These are phyloP conservation scores for Cladophialophora immunda DNA, from an alignment of 2,329 filamentous ascomycete genomes.

Conservation along the genomic window DNA sequence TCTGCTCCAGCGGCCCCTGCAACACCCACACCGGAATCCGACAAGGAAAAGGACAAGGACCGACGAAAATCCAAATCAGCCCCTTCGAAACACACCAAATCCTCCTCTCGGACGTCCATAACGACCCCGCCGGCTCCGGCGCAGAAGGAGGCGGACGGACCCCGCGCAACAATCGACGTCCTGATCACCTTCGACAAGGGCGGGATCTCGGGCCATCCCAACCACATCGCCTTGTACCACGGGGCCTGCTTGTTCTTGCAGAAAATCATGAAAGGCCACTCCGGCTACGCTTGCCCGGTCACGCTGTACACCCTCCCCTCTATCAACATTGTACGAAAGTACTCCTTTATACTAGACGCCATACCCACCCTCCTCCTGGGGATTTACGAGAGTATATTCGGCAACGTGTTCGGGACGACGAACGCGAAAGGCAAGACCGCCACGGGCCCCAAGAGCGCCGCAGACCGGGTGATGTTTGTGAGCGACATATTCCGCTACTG, in stretches of 20 bases:
- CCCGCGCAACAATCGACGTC: conserved; percentile 72
- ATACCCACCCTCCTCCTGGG: conserved; percentile 73
- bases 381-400: conserved; percentile 51
- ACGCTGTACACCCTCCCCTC: conserved; percentile 85
- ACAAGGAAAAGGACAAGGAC: conserved; percentile 33
- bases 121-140: conserved; percentile 10
- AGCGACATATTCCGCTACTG: conserved; percentile 71
- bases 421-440: conserved; percentile 25
- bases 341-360: conserved; percentile 77
- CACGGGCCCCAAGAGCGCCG: conserved; percentile 51
- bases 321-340: conserved; percentile 80
- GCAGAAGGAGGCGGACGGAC: conserved; percentile 51
- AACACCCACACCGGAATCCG: not conserved
- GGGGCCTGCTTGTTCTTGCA: conserved; percentile 79
- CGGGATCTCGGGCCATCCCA: conserved; percentile 88
- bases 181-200: conserved; percentile 88
- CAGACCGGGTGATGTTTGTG: conserved; percentile 72
- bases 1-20: conserved; percentile 48
- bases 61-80: conserved; percentile 26
- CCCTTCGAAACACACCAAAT: conserved; percentile 35
- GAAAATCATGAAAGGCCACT: conserved; percentile 67
- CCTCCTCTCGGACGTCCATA: conserved; percentile 18
- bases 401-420: conserved; percentile 29
- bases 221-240: conserved; percentile 88
- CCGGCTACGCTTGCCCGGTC: conserved; percentile 76